phyloP scores from a whole-genome alignment of 106 monocot species.

The Allium cepa region DNA sequence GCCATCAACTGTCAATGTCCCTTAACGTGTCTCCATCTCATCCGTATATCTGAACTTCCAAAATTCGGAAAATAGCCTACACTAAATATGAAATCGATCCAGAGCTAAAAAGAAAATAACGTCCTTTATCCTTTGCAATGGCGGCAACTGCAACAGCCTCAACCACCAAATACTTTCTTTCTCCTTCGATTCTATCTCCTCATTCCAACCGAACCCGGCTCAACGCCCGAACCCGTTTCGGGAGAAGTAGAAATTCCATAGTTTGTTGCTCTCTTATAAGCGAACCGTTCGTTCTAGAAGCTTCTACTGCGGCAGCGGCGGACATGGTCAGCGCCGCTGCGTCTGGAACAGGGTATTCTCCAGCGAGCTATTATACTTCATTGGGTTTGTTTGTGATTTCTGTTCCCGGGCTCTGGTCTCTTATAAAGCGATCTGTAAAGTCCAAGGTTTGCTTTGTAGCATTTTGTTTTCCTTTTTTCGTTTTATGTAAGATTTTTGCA shows the following conservation, averaged over 20 bases:
- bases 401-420: constrained; percentile 94
- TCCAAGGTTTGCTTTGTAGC: constrained; percentile 51
- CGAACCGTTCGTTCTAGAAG: constrained; percentile 22
- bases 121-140: not conserved
- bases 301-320: constrained; percentile 13
- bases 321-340: constrained; percentile 13
- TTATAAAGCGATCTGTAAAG: constrained; percentile 95
- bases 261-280: constrained; percentile 17
- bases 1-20: not conserved
- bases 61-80: not conserved
- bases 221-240: not conserved
- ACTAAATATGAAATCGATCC: not conserved
- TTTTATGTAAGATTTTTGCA: not conserved
- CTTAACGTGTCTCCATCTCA: not conserved
- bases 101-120: not conserved
- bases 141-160: not conserved
- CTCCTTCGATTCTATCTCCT: not conserved
- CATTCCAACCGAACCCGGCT: not conserved
- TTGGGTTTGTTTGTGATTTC: constrained; percentile 94
- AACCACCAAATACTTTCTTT: not conserved
- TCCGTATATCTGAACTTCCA: not conserved
- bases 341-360: constrained; percentile 50
- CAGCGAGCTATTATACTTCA: constrained; percentile 93
- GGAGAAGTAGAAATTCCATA: not conserved
- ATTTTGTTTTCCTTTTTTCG: not conserved